Base-by-base conservation (phyloP, 140 eudicot genomes). In the Flaveria floridana region DNA sequence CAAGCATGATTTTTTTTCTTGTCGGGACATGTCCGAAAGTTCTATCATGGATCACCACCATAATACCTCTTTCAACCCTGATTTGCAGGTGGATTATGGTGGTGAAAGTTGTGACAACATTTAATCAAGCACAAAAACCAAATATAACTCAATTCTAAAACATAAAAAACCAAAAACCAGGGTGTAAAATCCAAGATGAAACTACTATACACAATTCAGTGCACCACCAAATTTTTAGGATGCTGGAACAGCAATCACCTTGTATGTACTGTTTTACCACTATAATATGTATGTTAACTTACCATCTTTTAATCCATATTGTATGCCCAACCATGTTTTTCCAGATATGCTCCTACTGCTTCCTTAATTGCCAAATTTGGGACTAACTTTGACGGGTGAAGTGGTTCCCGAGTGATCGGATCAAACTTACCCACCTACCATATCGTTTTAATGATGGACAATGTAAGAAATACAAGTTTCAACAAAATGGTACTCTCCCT, bases 361-460 rank as follows among this genome's bases (percentile, higher is more conserved):
- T 88, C 99, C 74, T 94, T 94, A 20, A 94, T 81, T 55, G 99
- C 99, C 88, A 90, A 73, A 85, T 94, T 94, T 28, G 92, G 87
- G 21, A 94, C 85, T 78, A 94, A 74, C 58, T 91, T 97, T 37
- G 82, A 76, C 39, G 73, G 71, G 61, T 73, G 50, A 15, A 94
- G 96, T 2, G 87, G 75, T 56, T 88, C 89, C 21, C 99, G 89
- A 0, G 97, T 94, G 3, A 85, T 76, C 6, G 99, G 99, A 75
- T 91, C 99, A 74, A 94, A 90, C 51, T 83, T 78, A 16, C 99
- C 99, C 76, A 94, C 99, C 99, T 94, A 76, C 15, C 68, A 21
- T 63, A 34, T 51, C 16, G 53, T 19, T 68, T 58, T 61, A 7
- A 74, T 18, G 70, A 73, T 65, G 10, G 4, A 76, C 28, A 66